Evolutionary conservation across 176 grass and related monocot species (phyloP), one percentile per base, ranked within the genome.

Genomic region (Ampelocalamus luodianensis): DNA sequence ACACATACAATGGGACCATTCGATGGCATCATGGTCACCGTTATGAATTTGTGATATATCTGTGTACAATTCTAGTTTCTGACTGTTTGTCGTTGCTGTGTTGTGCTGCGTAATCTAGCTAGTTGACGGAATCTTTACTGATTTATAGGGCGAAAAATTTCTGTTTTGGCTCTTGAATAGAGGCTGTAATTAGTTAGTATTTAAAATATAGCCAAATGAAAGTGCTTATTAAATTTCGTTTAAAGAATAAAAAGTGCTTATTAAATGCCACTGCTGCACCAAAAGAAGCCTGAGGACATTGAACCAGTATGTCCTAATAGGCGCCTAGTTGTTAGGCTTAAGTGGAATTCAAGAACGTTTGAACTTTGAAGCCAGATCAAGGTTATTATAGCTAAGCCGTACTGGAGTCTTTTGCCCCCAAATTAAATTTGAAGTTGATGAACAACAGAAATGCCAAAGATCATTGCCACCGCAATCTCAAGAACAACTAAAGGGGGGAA

Each of bases 371-470:
- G 13, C 58, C 20, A 71, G 1, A 55, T 56, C 20, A 56, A 70
- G 32, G 13, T 12, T 68, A 72, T 48, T 60, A 22, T n/a, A 72
- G 68, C 55, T 62, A 59, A 62, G 40, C 20, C 18, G 68, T 60
- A 36, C 10, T n/a, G 49, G 15, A 56, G n/a, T 27, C 50, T 1
- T 36, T 59, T 24, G 3, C 11, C 3, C 3, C 24, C 39, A 6
- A 17, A 36, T 1, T 34, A 8, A 82, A 20, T 20, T 16, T n/a
- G 11, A n/a, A 34, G 40, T 34, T 39, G 29, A 16, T 83, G 59
- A 83, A 49, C 17, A 48, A 63, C 42, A 15, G 11, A 74, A 83
- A 83, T 18, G 69, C 72, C 72, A 76, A 76, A 20, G 9, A 54
- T 40, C 44, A 18, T 45, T 53, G 0, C 2, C n/a, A 68, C 29